Evolutionary conservation across 257 asterid species (phyloP).

Genomic region (Jacaranda mimosifolia): DNA sequence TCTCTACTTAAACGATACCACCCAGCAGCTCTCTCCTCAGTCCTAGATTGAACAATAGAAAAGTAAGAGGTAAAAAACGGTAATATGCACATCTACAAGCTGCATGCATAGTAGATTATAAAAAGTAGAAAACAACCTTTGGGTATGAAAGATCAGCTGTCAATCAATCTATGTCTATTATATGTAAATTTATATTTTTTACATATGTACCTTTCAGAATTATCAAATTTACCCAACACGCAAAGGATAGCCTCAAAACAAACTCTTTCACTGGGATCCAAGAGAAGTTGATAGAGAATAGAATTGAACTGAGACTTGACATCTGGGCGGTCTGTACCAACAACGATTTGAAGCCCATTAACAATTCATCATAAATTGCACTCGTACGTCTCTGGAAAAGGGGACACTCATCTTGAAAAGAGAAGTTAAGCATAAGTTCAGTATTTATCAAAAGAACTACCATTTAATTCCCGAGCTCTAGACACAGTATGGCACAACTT

Average conservation of each 20-base stretch:
- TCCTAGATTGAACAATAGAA: conserved; percentile 52
- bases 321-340: conserved; percentile 82
- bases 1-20: conserved; percentile 96
- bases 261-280: conserved; percentile 99
- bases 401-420: conserved; percentile 22
- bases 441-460: conserved; percentile 52
- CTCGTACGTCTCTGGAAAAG: conserved; percentile 7
- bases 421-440: conserved; percentile 3
- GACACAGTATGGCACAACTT: conserved; percentile 89
- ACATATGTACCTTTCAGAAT: conserved; percentile 77
- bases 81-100: conserved; percentile 13
- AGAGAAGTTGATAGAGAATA: conserved; percentile 89
- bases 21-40: conserved; percentile 98
- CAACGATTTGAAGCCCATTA: conserved; percentile 36
- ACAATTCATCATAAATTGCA: conserved; percentile 27
- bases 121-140: conserved; percentile 17
- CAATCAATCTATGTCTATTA: no score
- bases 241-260: conserved; percentile 97
- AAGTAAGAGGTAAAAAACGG: conserved; percentile 25
- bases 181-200: not conserved
- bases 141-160: conserved; percentile 7
- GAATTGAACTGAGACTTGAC: conserved; percentile 85
- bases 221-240: conserved; percentile 91
- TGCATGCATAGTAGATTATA: not conserved
- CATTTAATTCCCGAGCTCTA: conserved; percentile 93